Conservation (phyloP, 768 basidiomycete species). For the Kwoniella europaea region DNA sequence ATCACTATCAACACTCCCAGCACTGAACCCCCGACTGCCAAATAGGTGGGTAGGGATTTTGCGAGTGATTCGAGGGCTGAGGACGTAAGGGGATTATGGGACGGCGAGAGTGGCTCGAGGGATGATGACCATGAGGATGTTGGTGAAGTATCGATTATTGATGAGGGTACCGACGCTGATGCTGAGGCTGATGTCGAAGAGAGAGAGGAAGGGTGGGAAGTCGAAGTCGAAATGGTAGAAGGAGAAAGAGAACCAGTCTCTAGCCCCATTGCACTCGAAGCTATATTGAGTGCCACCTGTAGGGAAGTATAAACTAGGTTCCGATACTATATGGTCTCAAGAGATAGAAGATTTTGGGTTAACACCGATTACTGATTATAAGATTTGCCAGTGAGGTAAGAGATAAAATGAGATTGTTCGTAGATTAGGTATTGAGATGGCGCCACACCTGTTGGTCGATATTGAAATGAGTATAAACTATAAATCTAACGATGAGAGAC, state of each 20-base stretch:
- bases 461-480: background rate
- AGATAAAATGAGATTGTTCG: background rate
- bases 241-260: constrained; percentile 3
- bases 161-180: background rate
- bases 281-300: no score
- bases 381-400: no score
- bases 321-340: no score
- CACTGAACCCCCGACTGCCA: constrained; percentile 5
- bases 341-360: no score
- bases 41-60: constrained; percentile 12
- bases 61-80: constrained; percentile 5
- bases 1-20: constrained; percentile 4
- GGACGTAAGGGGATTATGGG: constrained; percentile 3
- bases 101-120: background rate
- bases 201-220: no score
- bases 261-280: background rate
- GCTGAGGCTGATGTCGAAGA: background rate
- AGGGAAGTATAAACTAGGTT: no score
- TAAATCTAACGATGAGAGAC: background rate
- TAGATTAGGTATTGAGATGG: background rate
- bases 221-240: background rate
- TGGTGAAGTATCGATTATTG: background rate
- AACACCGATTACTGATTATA: no score
- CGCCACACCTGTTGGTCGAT: constrained; percentile 6
- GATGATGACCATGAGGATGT: background rate